Evolutionary conservation across 192 early-diverging fungal species (phyloP), one percentile per base, ranked within the genome.

Genomic region (Backusella mclennaniae): DNA sequence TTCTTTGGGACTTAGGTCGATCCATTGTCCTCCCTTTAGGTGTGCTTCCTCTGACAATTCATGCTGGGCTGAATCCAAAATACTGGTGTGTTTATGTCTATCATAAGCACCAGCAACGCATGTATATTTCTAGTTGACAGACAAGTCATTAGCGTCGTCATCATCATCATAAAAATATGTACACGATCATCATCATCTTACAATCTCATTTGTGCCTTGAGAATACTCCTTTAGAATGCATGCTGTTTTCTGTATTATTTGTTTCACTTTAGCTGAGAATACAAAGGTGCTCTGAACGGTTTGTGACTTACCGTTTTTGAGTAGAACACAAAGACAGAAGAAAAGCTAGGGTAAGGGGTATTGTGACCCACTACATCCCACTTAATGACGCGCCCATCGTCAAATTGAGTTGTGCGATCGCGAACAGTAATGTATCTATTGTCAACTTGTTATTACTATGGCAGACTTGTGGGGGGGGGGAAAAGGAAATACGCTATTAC

Each of bases 21-120:
- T 82, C 82, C 78, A 86, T n/a, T 66, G 21, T 7, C 86, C 90
- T n/a, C 76, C 82, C 26, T 76, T 90, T 23, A 91, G 78, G 26
- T 76, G 79, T 6, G 88, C 83, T 76, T 91, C 90, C 74, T 91
- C 90, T 29, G 87, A 89, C 1, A 91, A 75, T 69, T 91, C 90
- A 36, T 80, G 67, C 59, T 83, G 77, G 3, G 89, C 89, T 44
- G 86, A 69, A 36, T 91, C 87, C 21, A 83, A 42, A 4, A 85
- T 77, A 21, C 83, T 87, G 4, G 53, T 39, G 77, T 90, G 89
- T 73, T 90, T 90, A 68, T 78, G 71, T 21, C 46, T 44, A 67
- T 90, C 89, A 44, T 84, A 85, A 2, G 85, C 84, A 31, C 89
- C 89, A n/a, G 87, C 81, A 12, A 85, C 84, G 70, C 89, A 88